Evolutionary conservation across 352 stramenopile species (phyloP).

Genomic region (Globisporangium paroecandrum): DNA sequence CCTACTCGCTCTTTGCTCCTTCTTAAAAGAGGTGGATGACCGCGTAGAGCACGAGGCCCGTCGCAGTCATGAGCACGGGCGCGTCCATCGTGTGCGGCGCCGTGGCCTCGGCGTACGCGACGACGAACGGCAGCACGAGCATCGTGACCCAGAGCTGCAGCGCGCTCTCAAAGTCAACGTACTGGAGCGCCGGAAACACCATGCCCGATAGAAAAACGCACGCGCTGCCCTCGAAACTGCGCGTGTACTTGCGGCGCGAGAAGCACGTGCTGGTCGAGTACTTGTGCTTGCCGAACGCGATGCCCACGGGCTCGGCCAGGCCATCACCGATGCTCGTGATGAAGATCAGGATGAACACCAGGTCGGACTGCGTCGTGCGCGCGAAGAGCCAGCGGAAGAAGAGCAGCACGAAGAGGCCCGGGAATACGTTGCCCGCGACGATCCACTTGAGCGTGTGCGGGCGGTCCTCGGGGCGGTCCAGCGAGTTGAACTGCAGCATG

Average conservation of each 20-base stretch:
- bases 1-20: too few relatives aligned
- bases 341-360: conserved; percentile 84
- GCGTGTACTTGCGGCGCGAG: conserved; percentile 59
- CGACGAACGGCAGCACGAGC: conserved; percentile 76
- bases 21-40: conserved; percentile 75
- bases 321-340: conserved; percentile 60
- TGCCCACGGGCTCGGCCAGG: conserved; percentile 51
- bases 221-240: conserved; percentile 50
- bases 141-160: conserved; percentile 77
- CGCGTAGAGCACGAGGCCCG: conserved; percentile 72
- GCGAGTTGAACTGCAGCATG: conserved; percentile 88
- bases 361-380: conserved; percentile 63
- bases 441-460: conserved; percentile 80
- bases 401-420: conserved; percentile 77
- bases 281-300: conserved; percentile 63
- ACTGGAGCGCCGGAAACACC: conserved; percentile 82
- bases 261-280: conserved; percentile 54
- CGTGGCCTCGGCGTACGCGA: conserved; percentile 80
- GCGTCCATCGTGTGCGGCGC: conserved; percentile 86
- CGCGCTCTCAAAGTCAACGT: conserved; percentile 66
- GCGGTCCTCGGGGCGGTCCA: conserved; percentile 79
- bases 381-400: conserved; percentile 86
- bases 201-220: conserved; percentile 74
- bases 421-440: conserved; percentile 76
- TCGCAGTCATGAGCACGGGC: conserved; percentile 81